phyloP scores from a whole-genome alignment of 768 basidiomycete species.

The Polyporus arcularius region DNA sequence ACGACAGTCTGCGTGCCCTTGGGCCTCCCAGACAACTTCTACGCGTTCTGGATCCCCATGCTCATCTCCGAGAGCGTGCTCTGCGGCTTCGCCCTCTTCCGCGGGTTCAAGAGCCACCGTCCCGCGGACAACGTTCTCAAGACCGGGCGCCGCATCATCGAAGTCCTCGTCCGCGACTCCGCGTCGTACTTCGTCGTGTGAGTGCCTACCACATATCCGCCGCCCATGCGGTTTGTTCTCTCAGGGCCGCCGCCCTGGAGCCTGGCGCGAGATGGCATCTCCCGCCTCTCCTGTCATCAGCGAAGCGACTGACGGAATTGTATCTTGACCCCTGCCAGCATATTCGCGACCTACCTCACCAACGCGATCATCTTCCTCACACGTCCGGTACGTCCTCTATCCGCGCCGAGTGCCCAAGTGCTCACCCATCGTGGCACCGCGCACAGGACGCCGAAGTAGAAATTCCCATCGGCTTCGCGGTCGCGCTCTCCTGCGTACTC shows the following conservation, averaged over 20 bases:
- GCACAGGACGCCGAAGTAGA: constrained; percentile 34
- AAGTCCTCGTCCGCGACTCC: constrained; percentile 56
- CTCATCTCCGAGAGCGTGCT: constrained; percentile 55
- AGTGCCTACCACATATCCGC: constrained; percentile 23
- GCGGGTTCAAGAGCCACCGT: constrained; percentile 48
- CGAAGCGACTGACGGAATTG: neutral
- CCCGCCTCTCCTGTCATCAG: no score
- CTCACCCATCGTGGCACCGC: constrained; percentile 35
- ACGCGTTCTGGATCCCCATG: constrained; percentile 62
- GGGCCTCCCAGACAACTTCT: constrained; percentile 45
- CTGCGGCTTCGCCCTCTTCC: constrained; percentile 50
- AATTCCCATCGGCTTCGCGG: constrained; percentile 58
- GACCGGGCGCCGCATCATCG: constrained; percentile 46
- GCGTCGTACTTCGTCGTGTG: constrained; percentile 59
- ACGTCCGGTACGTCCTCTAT: constrained; percentile 21
- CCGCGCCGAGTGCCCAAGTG: constrained; percentile 41
- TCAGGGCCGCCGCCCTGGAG: no score
- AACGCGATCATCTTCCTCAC: constrained; percentile 36
- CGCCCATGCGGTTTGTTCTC: neutral
- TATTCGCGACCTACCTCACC: constrained; percentile 56
- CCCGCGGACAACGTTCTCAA: constrained; percentile 35
- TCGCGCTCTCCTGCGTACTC: constrained; percentile 59
- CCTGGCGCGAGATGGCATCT: no score
- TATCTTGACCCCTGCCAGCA: constrained; percentile 34
- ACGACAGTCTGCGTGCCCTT: constrained; percentile 45